Evolutionary conservation across 176 grass and related monocot species (phyloP).

Genomic region (Saccharum officinarum): DNA sequence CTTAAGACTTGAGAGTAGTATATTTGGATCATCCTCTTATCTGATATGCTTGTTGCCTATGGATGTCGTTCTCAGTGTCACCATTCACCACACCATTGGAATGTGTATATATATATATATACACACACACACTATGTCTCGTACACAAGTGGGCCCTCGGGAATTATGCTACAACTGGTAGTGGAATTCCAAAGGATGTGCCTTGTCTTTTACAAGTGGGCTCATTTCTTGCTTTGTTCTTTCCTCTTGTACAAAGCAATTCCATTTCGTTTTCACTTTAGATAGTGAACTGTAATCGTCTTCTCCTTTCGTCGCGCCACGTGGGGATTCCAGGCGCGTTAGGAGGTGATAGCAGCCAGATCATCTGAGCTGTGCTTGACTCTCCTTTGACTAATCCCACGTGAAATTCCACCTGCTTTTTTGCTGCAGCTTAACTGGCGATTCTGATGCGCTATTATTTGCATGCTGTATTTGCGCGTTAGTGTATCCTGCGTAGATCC

Average conservation of each 20-base stretch:
- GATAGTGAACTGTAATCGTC: background rate
- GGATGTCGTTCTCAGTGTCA: slow-evolving; percentile 32
- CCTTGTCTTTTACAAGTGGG: slow-evolving; percentile 39
- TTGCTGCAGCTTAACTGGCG: background rate
- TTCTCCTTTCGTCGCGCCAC: background rate
- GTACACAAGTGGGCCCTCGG: slow-evolving; percentile 8
- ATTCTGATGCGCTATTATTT: background rate
- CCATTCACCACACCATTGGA: slow-evolving; percentile 2
- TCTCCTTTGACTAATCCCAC: slow-evolving; percentile 14
- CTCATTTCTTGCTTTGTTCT: slow-evolving; percentile 44
- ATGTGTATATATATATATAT: slow-evolving; percentile 13
- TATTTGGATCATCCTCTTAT: slow-evolving; percentile 2
- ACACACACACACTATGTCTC: background rate
- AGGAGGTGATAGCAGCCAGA: slow-evolving; percentile 14
- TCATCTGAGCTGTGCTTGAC: slow-evolving; percentile 25
- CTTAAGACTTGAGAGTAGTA: background rate
- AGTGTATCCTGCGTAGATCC: background rate
- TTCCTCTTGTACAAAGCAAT: slow-evolving; percentile 42
- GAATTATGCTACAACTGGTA: slow-evolving; percentile 39
- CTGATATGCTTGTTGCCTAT: slow-evolving; percentile 29
- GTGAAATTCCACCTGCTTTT: slow-evolving; percentile 12
- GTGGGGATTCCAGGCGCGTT: slow-evolving; percentile 14
- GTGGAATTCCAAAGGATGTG: slow-evolving; percentile 23
- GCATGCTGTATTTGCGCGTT: background rate
- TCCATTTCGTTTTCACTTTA: slow-evolving; percentile 36